These are phyloP conservation scores for Pythium coloratum DNA, from an alignment of 352 stramenopile species.

Conservation along the genomic window DNA sequence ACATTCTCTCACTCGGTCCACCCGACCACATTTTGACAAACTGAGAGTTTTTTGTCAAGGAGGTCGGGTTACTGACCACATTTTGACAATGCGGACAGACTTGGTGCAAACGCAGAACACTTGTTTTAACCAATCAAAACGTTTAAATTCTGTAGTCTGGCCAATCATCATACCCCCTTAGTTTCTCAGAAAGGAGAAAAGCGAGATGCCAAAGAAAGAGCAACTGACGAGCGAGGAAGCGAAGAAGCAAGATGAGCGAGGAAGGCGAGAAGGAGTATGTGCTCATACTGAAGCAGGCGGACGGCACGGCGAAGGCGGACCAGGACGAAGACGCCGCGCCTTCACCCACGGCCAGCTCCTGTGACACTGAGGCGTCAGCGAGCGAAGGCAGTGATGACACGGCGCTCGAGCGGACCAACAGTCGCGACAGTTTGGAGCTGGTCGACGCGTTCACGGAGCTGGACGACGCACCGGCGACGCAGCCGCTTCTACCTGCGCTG, in stretches of 20 bases:
- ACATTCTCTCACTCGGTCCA: too few relatives aligned
- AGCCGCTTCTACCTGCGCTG: constrained; percentile 73
- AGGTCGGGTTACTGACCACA: too few relatives aligned
- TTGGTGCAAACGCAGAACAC: too few relatives aligned
- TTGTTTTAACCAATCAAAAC: too few relatives aligned
- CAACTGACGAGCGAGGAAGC: not conserved
- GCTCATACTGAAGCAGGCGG: constrained; percentile 45
- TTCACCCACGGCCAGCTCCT: constrained; percentile 31
- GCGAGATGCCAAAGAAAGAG: constrained; percentile 1
- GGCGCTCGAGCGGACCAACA: constrained; percentile 3
- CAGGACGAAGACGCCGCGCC: constrained; percentile 32
- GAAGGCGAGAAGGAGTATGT: constrained; percentile 71
- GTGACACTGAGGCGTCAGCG: constrained; percentile 30
- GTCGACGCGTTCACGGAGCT: constrained; percentile 48
- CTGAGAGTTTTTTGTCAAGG: too few relatives aligned
- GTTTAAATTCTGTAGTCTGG: too few relatives aligned
- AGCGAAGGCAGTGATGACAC: constrained; percentile 16
- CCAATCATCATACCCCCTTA: too few relatives aligned
- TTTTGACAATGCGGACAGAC: too few relatives aligned
- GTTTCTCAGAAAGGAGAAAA: constrained; percentile 12
- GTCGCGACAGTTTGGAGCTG: constrained; percentile 15
- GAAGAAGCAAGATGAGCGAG: constrained; percentile 10
- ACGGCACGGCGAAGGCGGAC: constrained; percentile 23
- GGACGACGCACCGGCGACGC: constrained; percentile 43
- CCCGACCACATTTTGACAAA: too few relatives aligned